phyloP scores from a whole-genome alignment of 768 basidiomycete species.

The Agaricus blazei region DNA sequence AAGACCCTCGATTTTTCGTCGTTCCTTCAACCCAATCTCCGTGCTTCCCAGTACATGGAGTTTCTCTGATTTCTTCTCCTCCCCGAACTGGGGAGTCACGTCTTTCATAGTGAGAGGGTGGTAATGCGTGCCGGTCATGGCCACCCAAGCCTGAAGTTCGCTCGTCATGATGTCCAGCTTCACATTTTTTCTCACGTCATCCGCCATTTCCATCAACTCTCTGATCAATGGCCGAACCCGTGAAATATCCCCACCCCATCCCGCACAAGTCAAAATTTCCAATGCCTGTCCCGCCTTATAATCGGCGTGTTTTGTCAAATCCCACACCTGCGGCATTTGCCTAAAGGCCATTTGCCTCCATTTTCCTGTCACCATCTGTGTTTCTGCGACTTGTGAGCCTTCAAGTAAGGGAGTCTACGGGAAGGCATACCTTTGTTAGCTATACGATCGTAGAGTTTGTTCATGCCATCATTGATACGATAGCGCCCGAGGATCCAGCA shows the following conservation, averaged over 20 bases:
- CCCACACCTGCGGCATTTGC: neutral
- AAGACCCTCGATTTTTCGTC: neutral
- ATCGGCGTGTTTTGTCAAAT: neutral
- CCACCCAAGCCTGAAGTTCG: conserved; percentile 4
- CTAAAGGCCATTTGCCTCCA: conserved; percentile 45
- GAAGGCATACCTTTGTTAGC: neutral
- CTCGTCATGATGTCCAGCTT: neutral
- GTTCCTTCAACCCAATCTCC: conserved; percentile 1
- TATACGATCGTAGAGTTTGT: conserved; percentile 16
- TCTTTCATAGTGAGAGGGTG: neutral
- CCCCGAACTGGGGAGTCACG: neutral
- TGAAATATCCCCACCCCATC: neutral
- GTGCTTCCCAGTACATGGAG: conserved; percentile 5
- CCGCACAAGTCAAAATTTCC: neutral
- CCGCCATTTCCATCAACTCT: conserved; percentile 1
- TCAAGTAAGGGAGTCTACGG: neutral
- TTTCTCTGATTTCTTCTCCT: neutral
- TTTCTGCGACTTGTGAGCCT: neutral
- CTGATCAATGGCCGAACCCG: neutral
- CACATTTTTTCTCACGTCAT: neutral
- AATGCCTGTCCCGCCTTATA: neutral
- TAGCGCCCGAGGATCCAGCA: conserved; percentile 34
- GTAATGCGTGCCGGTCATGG: neutral
- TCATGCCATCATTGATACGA: conserved; percentile 26
- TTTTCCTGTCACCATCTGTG: conserved; percentile 29